Evolutionary conservation across 345 rosid genomes (phyloP), one percentile per base, ranked within the genome.

Genomic region (Eucalyptus curtisii): DNA sequence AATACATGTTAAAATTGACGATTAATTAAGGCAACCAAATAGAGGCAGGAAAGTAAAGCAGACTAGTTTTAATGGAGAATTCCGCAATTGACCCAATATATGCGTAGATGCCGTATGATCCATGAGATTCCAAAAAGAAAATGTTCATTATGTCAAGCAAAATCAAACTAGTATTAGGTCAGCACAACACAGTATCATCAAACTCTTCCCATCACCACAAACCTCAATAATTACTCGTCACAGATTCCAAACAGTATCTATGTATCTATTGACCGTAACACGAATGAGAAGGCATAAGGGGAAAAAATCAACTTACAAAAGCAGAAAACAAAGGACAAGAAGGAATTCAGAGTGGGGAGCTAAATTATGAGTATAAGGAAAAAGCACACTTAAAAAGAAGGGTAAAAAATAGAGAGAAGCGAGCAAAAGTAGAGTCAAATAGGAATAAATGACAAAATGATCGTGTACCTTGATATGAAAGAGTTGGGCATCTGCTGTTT

Each of bases 381-480:
- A 76, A 76, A 11, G 27, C 5, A 37, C 45, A 37, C 42, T 76
- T 76, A 37, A 10, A 71, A 76, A 37, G 47, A 76, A 86, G 42
- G 64, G 59, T 50, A 86, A 25, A 30, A 86, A 48, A 86, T 20
- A 55, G 19, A 86, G 68, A 53, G 33, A 53, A 6, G 45, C 40
- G 15, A 90, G 47, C 45, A 37, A 76, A 76, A 20, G 27, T 20
- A 76, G 14, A 76, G 82, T 14, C 79, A 86, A 33, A 49, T 19
- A 53, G 53, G 44, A 57, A 84, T 86, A 49, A 27, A 86, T 13
- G 24, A 76, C 45, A 76, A 68, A n/a, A 86, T 52, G 55, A 84
- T 81, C 24, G 87, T 7, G 50, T 89, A 96, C 99, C 99, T 95
- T 97, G 86, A 97, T 95, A 86, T 93, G 96, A 90, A 96, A 90